A percentile compares a stretch with the other conserved stretches of the same genome.
phyloP scores from a whole-genome alignment of 352 stramenopile genomes.

The Globisporangium solare region DNA sequence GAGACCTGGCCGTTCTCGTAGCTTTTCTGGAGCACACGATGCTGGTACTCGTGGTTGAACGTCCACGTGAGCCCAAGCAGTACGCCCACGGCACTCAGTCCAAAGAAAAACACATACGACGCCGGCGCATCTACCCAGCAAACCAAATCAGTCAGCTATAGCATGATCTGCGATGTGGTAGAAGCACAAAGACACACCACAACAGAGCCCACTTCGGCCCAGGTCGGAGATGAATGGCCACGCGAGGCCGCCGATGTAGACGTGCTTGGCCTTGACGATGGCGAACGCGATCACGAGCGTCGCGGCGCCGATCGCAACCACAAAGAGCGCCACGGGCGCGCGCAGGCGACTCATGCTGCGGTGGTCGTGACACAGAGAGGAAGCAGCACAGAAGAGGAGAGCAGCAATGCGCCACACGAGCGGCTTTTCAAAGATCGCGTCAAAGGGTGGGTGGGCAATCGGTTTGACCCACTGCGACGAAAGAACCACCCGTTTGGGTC shows the following conservation, averaged over 20 bases:
- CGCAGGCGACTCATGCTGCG: constrained; percentile 7
- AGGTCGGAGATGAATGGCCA: constrained; percentile 65
- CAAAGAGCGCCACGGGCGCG: constrained; percentile 2
- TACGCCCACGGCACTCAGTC: constrained; percentile 39
- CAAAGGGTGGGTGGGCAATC: too few relatives aligned
- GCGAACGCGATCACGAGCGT: constrained; percentile 29
- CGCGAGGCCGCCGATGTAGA: constrained; percentile 44
- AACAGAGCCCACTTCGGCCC: constrained; percentile 27
- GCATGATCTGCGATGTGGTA: neutral
- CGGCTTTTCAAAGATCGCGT: too few relatives aligned
- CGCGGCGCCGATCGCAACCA: constrained; percentile 13
- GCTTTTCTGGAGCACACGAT: constrained; percentile 31
- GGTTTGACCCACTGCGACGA: too few relatives aligned
- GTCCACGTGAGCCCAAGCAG: constrained; percentile 44
- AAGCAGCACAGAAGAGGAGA: too few relatives aligned
- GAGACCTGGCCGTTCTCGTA: constrained; percentile 31
- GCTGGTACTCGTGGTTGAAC: constrained; percentile 60
- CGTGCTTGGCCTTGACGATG: constrained; percentile 24
- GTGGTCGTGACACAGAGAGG: too few relatives aligned
- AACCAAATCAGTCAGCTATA: too few relatives aligned
- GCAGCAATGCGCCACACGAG: too few relatives aligned
- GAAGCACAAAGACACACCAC: neutral
- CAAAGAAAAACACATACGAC: constrained; percentile 49
- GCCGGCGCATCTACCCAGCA: constrained; percentile 28
- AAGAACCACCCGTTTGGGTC: too few relatives aligned